These are phyloP conservation scores for Lophiotrema nucula DNA, from an alignment of 495 filamentous ascomycete genomes.

Conservation along the genomic window DNA sequence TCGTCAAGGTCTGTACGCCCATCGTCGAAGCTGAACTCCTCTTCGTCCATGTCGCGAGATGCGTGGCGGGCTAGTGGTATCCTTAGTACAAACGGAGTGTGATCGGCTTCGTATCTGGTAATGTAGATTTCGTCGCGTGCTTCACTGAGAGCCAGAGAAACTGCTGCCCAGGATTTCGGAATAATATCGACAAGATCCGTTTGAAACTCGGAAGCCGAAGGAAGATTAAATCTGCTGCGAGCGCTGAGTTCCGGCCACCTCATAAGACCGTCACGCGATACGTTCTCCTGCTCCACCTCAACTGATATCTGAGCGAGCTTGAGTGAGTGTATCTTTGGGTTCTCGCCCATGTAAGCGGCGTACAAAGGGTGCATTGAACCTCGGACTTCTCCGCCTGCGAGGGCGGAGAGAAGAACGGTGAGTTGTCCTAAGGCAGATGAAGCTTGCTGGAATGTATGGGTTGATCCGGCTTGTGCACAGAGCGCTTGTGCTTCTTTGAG, in stretches of 20 bases:
- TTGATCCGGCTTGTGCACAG: slow-evolving; percentile 50
- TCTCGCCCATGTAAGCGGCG: slow-evolving; percentile 60
- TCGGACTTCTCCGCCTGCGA: slow-evolving; percentile 46
- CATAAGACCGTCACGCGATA: slow-evolving; percentile 38
- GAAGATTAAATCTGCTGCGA: slow-evolving; percentile 44
- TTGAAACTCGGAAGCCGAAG: slow-evolving; percentile 55
- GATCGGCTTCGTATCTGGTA: slow-evolving; percentile 68
- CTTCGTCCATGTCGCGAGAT: slow-evolving; percentile 75
- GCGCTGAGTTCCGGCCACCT: slow-evolving; percentile 49
- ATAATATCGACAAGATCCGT: slow-evolving; percentile 76
- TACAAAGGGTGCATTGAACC: slow-evolving; percentile 54
- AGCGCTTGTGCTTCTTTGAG: slow-evolving; percentile 56
- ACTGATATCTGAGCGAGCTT: slow-evolving; percentile 59
- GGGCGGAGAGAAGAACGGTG: slow-evolving; percentile 64
- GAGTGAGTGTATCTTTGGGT: slow-evolving; percentile 58
- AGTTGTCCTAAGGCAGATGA: slow-evolving; percentile 60
- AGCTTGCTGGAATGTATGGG: slow-evolving; percentile 50
- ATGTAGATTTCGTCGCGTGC: slow-evolving; percentile 77
- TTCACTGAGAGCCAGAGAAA: slow-evolving; percentile 82
- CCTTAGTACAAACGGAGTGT: slow-evolving; percentile 77
- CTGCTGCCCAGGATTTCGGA: slow-evolving; percentile 75
- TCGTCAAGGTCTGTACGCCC: slow-evolving; percentile 75
- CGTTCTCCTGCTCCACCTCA: slow-evolving; percentile 42
- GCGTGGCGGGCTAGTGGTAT: slow-evolving; percentile 79
- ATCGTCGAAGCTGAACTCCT: slow-evolving; percentile 77